Evolutionary conservation across 2,329 filamentous ascomycete species (phyloP).

Genomic region (Ceratocystis huliohia): DNA sequence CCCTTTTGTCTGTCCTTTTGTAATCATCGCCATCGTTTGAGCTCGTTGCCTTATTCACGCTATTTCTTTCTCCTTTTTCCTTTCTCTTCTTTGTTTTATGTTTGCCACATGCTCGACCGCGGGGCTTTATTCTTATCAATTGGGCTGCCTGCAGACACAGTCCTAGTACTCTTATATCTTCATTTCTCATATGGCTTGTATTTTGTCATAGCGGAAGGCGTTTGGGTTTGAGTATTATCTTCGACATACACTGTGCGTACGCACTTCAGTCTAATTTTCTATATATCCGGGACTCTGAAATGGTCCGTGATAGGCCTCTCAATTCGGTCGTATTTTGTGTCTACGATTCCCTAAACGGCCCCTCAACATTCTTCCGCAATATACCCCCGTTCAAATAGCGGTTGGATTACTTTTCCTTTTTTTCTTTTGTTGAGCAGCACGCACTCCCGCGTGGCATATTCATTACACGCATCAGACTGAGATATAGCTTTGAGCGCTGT

Average conservation of each 20-base stretch:
- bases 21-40: constrained; percentile 16
- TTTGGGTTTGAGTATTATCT: constrained; percentile 39
- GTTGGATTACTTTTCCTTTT: not conserved
- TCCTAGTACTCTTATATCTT: constrained; percentile 14
- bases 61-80: constrained; percentile 24
- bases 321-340: not conserved
- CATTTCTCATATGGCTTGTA: constrained; percentile 21
- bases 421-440: not conserved
- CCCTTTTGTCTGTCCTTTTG: constrained; percentile 26
- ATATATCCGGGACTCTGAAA: constrained; percentile 26
- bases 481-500: not conserved
- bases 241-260: constrained; percentile 34
- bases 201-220: constrained; percentile 43
- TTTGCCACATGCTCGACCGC: constrained; percentile 21
- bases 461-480: not conserved
- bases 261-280: constrained; percentile 42
- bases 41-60: constrained; percentile 25
- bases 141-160: constrained; percentile 2
- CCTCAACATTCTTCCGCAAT: not conserved
- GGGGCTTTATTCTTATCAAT: constrained; percentile 2
- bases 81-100: constrained; percentile 24
- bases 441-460: not conserved
- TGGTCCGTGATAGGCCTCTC: constrained; percentile 10
- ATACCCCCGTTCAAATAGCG: constrained; percentile 7
- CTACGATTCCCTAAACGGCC: not conserved